Evolutionary conservation across 768 basidiomycete species (phyloP).

Genomic region (Dioszegia aurantiaca): DNA sequence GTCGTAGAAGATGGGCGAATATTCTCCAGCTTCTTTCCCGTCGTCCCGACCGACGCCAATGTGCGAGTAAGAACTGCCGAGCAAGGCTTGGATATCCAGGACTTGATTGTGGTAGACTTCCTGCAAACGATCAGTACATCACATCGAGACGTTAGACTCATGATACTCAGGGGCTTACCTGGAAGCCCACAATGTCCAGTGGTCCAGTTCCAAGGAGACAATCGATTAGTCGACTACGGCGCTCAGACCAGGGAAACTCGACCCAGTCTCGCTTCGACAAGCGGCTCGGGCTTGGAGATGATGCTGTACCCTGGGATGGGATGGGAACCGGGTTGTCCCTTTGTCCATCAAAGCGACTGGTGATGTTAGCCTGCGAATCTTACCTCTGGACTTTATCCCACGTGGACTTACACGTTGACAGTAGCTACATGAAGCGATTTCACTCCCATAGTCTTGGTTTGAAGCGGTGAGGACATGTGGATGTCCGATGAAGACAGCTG

Average conservation of each 20-base stretch:
- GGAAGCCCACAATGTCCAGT: constrained; percentile 43
- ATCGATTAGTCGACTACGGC: constrained; percentile 38
- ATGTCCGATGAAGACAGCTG: no score
- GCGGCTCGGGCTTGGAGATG: no score
- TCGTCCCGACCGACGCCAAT: constrained; percentile 67
- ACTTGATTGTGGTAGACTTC: constrained; percentile 61
- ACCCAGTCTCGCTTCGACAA: constrained; percentile 4
- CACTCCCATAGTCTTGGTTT: no score
- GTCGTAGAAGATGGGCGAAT: constrained; percentile 64
- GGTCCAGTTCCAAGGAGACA: constrained; percentile 30
- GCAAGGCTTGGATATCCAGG: constrained; percentile 58
- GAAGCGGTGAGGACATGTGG: no score
- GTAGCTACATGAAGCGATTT: no score
- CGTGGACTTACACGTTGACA: no score
- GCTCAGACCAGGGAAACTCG: constrained; percentile 42
- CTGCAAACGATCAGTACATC: no score
- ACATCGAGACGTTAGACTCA: not conserved
- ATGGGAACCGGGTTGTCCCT: constrained; percentile 28
- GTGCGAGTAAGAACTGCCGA: constrained; percentile 61
- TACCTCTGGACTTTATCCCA: no score
- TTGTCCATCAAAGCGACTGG: constrained; percentile 30
- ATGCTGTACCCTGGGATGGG: constrained; percentile 20
- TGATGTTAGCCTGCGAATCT: no score
- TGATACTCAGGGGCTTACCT: constrained; percentile 24
- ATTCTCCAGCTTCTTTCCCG: constrained; percentile 61